Base-by-base conservation (phyloP, 352 stramenopile species). In the Phytophthora quininea region DNA sequence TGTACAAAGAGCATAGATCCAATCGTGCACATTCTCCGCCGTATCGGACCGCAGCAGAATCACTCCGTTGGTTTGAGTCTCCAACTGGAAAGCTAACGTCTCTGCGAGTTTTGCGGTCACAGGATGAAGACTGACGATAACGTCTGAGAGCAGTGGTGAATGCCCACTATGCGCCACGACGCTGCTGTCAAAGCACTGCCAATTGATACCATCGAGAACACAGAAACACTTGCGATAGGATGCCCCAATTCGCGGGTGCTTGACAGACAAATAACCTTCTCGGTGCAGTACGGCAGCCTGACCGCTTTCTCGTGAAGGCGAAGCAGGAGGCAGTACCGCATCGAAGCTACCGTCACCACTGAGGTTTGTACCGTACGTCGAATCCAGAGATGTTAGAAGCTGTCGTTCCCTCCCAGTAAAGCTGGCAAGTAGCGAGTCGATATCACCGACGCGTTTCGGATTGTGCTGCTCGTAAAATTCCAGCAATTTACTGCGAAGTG, bases 381-480 rank as follows among this genome's bases (percentile, higher is more conserved):
- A 74, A 62, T 93, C 86, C 43, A 93, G 63, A 29, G 89, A 73
- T 2, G 53, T 29, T 19, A 93, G 62, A n/a, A 93, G 59, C 52
- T 90, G 78, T 1, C 64, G 68, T 64, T 92, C 86, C 0, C 76
- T 74, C 5, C 83, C 86, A 0, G 63, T 47, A 64, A 93, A 93
- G 50, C 88, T 89, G 5, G 77, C 60, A 2, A 92, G 58, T 29
- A 93, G 48, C 6, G 83, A 71, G 24, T 92, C 86, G 5, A 98
- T 84, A 43, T 98, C 90, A 1, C 73, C 73, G 1, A 97, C 69
- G 40, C 97, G 96, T 54, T 91, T 82, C 0, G 93, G 89, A 67
- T 97, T 96, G 54, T 98, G 86, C 38, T 88, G 90, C 62, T 93
- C 76, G 62, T 98, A 98, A 57, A 97, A 98, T 46, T 80, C 85